Evolutionary conservation across 352 stramenopile genomes (phyloP).

Genomic region (Phytophthora pluvialis): DNA sequence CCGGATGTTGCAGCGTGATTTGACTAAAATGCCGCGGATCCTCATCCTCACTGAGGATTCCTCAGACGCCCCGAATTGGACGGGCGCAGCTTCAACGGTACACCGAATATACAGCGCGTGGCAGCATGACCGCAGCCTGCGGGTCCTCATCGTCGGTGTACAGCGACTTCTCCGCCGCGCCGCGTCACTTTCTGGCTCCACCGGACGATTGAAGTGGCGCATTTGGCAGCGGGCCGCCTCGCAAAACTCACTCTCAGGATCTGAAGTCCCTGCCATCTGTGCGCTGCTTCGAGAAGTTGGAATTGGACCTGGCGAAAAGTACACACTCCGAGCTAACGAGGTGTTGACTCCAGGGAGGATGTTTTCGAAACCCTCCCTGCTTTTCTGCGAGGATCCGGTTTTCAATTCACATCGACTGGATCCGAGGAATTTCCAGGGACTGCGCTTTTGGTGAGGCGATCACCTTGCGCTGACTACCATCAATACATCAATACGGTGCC

Average conservation of each 20-base stretch:
- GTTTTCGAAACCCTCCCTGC: constrained; percentile 16
- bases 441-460: constrained; percentile 7
- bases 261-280: constrained; percentile 16
- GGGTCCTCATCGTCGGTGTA: not conserved
- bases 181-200: not conserved
- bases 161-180: not conserved
- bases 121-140: not conserved
- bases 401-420: constrained; percentile 22
- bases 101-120: constrained; percentile 1
- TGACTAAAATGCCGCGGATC: constrained; percentile 1
- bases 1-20: constrained; percentile 21
- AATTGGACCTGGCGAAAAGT: constrained; percentile 7
- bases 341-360: constrained; percentile 23
- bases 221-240: constrained; percentile 20
- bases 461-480: constrained; percentile 10
- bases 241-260: constrained; percentile 21
- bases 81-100: not conserved
- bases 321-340: constrained; percentile 16
- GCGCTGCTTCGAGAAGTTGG: not conserved
- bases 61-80: constrained; percentile 12
- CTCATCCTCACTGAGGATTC: too few relatives aligned
- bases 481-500: constrained; percentile 24
- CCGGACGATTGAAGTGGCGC: not conserved
- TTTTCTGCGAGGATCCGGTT: constrained; percentile 26
- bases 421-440: constrained; percentile 23